Evolutionary conservation across 331 rosid species (phyloP), one percentile per base, ranked within the genome.

Genomic region (Saraca asoca): DNA sequence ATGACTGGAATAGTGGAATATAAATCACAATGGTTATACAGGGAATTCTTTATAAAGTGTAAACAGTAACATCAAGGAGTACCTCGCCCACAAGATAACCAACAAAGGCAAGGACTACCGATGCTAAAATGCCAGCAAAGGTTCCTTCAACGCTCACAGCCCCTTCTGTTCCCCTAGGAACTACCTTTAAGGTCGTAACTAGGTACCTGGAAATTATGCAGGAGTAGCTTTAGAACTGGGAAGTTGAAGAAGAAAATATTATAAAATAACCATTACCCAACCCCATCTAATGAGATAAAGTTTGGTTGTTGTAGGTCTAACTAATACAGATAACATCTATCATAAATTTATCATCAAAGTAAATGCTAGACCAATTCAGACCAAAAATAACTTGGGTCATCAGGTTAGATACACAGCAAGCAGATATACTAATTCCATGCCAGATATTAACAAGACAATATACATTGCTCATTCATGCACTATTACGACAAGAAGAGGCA

Each of bases 111-210:
- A 94, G 95, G 81, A 76, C 51, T 51, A 85, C 43, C 16, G 96
- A 77, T 17, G 97, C 99, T 29, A 90, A 77, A 78, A 94, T 74
- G 74, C 99, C 99, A 37, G 99, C 95, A 75, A 88, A 31, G 68
- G 99, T 88, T 86, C 99, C 99, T 70, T 88, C 97, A 6, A 90
- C 68, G 72, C 99, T 94, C 63, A 94, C 84, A 16, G 97, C 99
- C 64, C 99, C 99, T 78, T 94, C 99, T 15, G 99, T 94, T 62
- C 99, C 99, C 79, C 97, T 83, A 63, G 97, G 97, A 74, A 94
- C 99, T 53, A 86, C 72, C 85, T 88, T 90, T 79, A 94, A 80
- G 58, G 94, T 86, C 4, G 97, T 94, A 42, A 94, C 92, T 63
- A 94, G 81, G 74, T 94, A 94, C 89, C 99, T 94, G 83, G 31